A percentile compares a stretch with the other conserved stretches of the same genome.
These are phyloP conservation scores for Beauveria sp. DNA, from an alignment of 2,329 filamentous ascomycete species.

Conservation along the genomic window DNA sequence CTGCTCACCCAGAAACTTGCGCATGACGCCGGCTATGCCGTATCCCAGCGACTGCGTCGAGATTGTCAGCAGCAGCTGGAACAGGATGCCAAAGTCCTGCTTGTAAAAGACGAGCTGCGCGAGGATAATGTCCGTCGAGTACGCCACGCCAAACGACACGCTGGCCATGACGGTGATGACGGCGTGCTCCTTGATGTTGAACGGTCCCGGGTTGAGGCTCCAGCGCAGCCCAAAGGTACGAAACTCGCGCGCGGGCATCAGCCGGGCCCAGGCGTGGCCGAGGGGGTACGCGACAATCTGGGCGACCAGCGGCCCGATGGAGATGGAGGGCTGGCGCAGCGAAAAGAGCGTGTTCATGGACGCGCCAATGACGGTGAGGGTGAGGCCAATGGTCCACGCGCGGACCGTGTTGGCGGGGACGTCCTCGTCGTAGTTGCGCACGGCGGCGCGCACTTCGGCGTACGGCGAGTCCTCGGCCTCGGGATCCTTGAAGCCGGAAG, in stretches of 20 bases:
- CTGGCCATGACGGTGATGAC: conserved; percentile 65
- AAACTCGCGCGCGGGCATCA: conserved; percentile 43
- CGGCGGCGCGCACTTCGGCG: conserved; percentile 57
- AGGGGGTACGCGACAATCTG: conserved; percentile 59
- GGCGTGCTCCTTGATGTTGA: conserved; percentile 63
- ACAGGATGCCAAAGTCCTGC: conserved; percentile 57
- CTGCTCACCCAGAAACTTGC: conserved; percentile 49
- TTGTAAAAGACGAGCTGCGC: conserved; percentile 67
- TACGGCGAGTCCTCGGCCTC: conserved; percentile 55
- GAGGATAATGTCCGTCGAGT: conserved; percentile 66
- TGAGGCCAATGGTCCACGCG: conserved; percentile 55
- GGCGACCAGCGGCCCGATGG: conserved; percentile 52
- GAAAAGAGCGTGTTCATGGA: conserved; percentile 58
- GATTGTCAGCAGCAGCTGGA: conserved; percentile 58
- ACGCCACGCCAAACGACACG: conserved; percentile 61
- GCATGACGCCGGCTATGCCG: conserved; percentile 60
- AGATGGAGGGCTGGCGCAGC: conserved; percentile 53
- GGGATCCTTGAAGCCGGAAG: conserved; percentile 26
- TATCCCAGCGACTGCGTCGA: conserved; percentile 64
- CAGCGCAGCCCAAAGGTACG: conserved; percentile 45
- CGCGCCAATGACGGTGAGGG: conserved; percentile 48
- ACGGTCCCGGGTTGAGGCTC: conserved; percentile 59
- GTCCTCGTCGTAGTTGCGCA: conserved; percentile 57
- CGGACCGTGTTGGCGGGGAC: conserved; percentile 59
- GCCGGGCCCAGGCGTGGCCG: conserved; percentile 51